phyloP scores from a whole-genome alignment of 2,329 filamentous ascomycete species.

The Fusarium circinatum region DNA sequence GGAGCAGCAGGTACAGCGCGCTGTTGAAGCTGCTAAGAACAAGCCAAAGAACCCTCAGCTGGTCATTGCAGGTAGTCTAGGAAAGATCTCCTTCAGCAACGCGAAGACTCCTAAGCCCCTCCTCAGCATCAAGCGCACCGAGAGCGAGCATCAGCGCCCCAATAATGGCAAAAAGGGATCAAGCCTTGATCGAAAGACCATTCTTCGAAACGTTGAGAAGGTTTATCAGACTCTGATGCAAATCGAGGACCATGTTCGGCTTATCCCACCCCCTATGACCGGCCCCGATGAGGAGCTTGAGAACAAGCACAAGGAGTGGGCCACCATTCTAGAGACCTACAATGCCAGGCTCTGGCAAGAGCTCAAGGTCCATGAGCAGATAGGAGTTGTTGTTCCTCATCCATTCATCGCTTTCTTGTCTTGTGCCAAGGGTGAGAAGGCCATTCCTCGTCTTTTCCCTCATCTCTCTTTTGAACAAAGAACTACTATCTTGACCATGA shows the following conservation, averaged over 20 bases:
- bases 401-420: constrained; percentile 97
- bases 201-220: constrained; percentile 86
- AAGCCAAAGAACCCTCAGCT: constrained; percentile 98
- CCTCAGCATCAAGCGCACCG: constrained; percentile 91
- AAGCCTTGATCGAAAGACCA: constrained; percentile 82
- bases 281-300: constrained; percentile 74
- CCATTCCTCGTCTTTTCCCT: constrained; percentile 92
- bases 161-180: constrained; percentile 57
- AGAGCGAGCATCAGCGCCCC: constrained; percentile 69
- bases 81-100: constrained; percentile 99
- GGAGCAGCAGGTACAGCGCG: constrained; percentile 98
- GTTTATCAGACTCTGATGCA: constrained; percentile 91
- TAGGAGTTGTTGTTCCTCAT: constrained; percentile 79
- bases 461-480: constrained; percentile 93
- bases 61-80: constrained; percentile 93
- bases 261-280: constrained; percentile 72
- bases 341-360: constrained; percentile 86
- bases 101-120: constrained; percentile 96
- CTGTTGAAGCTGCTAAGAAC: constrained; percentile 95
- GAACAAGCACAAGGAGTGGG: constrained; percentile 82
- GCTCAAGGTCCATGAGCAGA: constrained; percentile 93
- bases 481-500: constrained; percentile 94
- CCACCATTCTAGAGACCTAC: constrained; percentile 66
- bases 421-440: constrained; percentile 95
- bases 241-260: constrained; percentile 91